phyloP scores from a whole-genome alignment of 345 rosid species.

The Lagerstroemia speciosa region DNA sequence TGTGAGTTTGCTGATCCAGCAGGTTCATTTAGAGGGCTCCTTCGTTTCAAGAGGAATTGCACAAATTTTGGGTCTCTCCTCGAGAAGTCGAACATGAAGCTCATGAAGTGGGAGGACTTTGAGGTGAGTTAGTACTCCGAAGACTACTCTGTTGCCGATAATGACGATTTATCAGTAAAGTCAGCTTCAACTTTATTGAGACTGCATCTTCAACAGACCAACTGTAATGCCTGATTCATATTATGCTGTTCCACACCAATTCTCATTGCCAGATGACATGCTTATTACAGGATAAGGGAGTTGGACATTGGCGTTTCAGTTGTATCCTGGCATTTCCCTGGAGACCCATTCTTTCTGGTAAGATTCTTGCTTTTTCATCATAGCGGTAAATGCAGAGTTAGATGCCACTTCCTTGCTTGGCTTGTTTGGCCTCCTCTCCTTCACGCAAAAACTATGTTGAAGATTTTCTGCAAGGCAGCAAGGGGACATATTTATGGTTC shows the following conservation, averaged over 20 bases:
- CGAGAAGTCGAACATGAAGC: slow-evolving; percentile 80
- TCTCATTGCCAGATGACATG: not conserved
- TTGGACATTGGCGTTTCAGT: slow-evolving; percentile 87
- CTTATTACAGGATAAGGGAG: slow-evolving; percentile 60
- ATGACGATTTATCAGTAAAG: not conserved
- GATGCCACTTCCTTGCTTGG: not conserved
- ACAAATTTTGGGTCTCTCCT: slow-evolving; percentile 74
- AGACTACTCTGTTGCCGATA: not conserved
- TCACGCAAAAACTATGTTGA: not conserved
- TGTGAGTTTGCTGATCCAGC: slow-evolving; percentile 98
- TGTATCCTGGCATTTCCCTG: slow-evolving; percentile 93
- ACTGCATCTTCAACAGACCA: not conserved
- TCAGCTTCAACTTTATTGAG: not conserved
- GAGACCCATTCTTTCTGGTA: slow-evolving; percentile 95
- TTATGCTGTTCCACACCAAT: not conserved
- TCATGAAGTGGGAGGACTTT: slow-evolving; percentile 77
- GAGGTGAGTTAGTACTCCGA: slow-evolving; percentile 32
- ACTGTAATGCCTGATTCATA: not conserved
- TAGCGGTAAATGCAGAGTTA: not conserved
- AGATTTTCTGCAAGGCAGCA: not conserved
- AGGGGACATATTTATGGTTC: not conserved
- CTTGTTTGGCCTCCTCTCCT: not conserved
- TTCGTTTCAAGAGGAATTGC: slow-evolving; percentile 85
- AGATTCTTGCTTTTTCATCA: slow-evolving; percentile 1
- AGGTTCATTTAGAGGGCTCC: slow-evolving; percentile 83